Conservation (phyloP, 1,284 basidiomycete species). For the Austroboletus sp. region DNA sequence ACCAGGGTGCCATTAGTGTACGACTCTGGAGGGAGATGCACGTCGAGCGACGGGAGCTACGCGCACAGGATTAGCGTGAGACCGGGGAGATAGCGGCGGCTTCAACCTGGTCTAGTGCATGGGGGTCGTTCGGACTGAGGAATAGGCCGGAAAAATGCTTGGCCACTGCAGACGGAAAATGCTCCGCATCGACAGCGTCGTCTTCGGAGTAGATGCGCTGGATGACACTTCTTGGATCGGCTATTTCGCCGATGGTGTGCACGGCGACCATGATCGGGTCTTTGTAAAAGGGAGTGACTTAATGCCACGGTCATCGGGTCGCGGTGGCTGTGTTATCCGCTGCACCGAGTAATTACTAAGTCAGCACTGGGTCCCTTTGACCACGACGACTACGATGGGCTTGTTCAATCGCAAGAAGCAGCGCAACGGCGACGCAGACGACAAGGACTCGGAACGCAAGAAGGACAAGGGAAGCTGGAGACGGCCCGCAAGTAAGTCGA, state of each 20-base stretch:
- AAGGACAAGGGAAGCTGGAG: conserved; percentile 86
- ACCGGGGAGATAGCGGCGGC: background rate
- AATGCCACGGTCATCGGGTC: background rate
- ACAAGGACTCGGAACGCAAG: conserved; percentile 43
- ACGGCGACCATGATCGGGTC: conserved; percentile 45
- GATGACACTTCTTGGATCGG: conserved; percentile 43
- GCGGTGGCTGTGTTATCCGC: background rate
- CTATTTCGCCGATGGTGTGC: conserved; percentile 44
- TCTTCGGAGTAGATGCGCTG: conserved; percentile 38
- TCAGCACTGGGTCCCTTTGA: background rate
- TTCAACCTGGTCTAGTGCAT: conserved; percentile 42
- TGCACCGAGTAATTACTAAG: background rate
- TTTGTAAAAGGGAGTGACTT: background rate
- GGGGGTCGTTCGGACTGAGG: conserved; percentile 24
- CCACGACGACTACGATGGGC: conserved; percentile 39
- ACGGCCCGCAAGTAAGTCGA: conserved; percentile 76
- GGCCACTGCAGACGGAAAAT: conserved; percentile 45
- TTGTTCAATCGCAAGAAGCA: conserved; percentile 52
- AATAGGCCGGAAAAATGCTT: conserved; percentile 48
- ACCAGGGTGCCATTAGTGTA: conserved; percentile 51
- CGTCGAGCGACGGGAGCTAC: conserved; percentile 53
- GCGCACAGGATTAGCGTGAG: conserved; percentile 4
- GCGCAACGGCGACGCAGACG: conserved; percentile 33
- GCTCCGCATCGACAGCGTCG: conserved; percentile 7
- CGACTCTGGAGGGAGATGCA: conserved; percentile 41